Evolutionary conservation across 768 basidiomycete genomes (phyloP), one percentile per base, ranked within the genome.

Genomic region (Leccinellum albellum): DNA sequence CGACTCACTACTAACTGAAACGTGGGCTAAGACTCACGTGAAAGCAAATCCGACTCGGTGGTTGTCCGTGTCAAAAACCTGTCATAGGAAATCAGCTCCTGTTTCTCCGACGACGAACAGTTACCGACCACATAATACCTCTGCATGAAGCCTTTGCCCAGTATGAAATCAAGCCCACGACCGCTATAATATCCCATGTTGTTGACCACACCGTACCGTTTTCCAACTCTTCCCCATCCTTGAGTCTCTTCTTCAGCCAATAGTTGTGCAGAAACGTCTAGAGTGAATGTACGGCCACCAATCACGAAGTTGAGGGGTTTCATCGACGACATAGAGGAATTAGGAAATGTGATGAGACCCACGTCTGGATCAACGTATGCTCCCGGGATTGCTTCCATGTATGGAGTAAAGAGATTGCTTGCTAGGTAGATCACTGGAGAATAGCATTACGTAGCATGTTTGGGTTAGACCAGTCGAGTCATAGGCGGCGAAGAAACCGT

Each of bases 341-440:
- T 2, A 13, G 62, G 63, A 8, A 65, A 59, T 28, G 49, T 44
- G 7, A 57, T 1, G 31, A 61, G 32, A 26, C 56, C 54, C 12
- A 33, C 40, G 21, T 5, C 26, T 0, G 40, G 5, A 15, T 63
- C 53, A 2, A 50, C 2, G 5, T 31, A n/a, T n/a, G 63, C 53
- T 8, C 56, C 60, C 6, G 64, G 62, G 32, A 64, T 65, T 9
- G 60, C 46, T 6, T 21, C 7, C 28, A 54, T 26, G 55, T 65
- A 65, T 15, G 20, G 6, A 2, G 20, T 8, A 28, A 64, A 62
- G 40, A 46, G 33, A 15, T 65, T 26, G 15, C 55, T 33, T 20
- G 64, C 64, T 26, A 69, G 44, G 37, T 24, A 24, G 28, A 48
- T n/a, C 47, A 56, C 59, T 62, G 32, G 14, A n/a, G 9, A 40